Conservation (phyloP, 129 eudicot species). For the Centrapalus pauciflorus region DNA sequence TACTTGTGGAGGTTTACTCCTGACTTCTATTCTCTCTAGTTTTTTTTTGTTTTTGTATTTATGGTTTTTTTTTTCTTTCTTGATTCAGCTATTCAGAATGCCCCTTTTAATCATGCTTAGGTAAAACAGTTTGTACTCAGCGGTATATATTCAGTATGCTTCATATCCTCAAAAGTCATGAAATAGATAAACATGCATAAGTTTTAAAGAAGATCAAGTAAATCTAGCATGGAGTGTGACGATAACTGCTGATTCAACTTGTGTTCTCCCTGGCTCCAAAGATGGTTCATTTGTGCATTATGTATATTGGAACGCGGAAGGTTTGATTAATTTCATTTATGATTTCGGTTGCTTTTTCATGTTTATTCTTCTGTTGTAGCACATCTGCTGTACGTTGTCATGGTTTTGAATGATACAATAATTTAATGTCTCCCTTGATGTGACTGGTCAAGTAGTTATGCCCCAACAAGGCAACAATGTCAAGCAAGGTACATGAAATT, state of each 20-base stretch:
- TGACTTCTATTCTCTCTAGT: no score
- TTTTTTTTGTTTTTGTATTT: background rate
- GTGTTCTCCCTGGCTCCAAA: conserved; percentile 80
- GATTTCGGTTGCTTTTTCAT: background rate
- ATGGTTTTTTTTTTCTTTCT: background rate
- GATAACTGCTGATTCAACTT: conserved; percentile 71
- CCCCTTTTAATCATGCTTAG: conserved; percentile 20
- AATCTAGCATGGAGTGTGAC: conserved; percentile 72
- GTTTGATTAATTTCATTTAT: conserved; percentile 26
- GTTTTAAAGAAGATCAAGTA: background rate
- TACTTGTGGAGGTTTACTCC: conserved; percentile 94
- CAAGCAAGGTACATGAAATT: no score
- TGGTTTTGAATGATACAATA: no score
- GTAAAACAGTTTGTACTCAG: conserved; percentile 67
- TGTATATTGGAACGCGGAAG: conserved; percentile 75
- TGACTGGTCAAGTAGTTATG: conserved; percentile 19
- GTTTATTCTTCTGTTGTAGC: conserved; percentile 27
- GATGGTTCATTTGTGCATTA: conserved; percentile 69
- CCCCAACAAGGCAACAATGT: no score
- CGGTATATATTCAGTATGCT: conserved; percentile 9
- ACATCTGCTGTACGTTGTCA: conserved; percentile 15
- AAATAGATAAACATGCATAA: no score
- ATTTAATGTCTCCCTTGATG: conserved; percentile 16
- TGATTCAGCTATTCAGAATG: background rate
- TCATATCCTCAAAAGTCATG: background rate